Percentiles rank a stretch among this genome's conserved stretches.
phyloP scores from a whole-genome alignment of 2,329 filamentous ascomycete species.

The Grosmannia clavigera region DNA sequence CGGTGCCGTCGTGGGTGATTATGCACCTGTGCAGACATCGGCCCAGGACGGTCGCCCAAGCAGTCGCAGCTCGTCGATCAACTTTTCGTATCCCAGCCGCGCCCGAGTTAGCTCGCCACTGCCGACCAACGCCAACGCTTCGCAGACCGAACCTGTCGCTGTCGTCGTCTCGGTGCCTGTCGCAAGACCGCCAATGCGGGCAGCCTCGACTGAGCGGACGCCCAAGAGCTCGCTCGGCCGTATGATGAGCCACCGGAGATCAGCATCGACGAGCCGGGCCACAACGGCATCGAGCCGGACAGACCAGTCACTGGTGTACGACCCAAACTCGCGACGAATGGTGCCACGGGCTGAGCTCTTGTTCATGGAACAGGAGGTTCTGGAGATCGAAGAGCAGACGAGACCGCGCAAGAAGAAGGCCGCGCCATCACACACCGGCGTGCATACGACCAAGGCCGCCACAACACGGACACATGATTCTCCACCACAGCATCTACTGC shows the following conservation, averaged over 20 bases:
- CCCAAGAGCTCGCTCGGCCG: slow-evolving; percentile 1
- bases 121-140: not conserved
- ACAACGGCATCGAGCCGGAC: slow-evolving; percentile 15
- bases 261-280: slow-evolving; percentile 14
- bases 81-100: slow-evolving; percentile 45
- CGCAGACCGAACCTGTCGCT: not conserved
- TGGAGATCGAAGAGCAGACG: slow-evolving; percentile 21
- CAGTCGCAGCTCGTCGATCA: slow-evolving; percentile 38
- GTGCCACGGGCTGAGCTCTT: slow-evolving; percentile 34
- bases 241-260: slow-evolving; percentile 15
- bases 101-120: slow-evolving; percentile 27
- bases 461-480: not conserved
- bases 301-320: slow-evolving; percentile 42
- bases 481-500: slow-evolving; percentile 26
- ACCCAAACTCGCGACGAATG: slow-evolving; percentile 54
- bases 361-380: slow-evolving; percentile 28
- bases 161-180: slow-evolving; percentile 5
- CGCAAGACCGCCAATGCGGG: not conserved
- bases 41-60: slow-evolving; percentile 25
- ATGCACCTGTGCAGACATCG: too few species aligned
- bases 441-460: slow-evolving; percentile 6
- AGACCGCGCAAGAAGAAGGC: slow-evolving; percentile 28
- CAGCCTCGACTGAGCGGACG: slow-evolving; percentile 5
- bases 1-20: slow-evolving; percentile 28
- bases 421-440: slow-evolving; percentile 26